A percentile compares a stretch with the other conserved stretches of the same genome.
These are phyloP conservation scores for Arthromyces matolae DNA, from an alignment of 768 basidiomycete genomes.

Conservation along the genomic window DNA sequence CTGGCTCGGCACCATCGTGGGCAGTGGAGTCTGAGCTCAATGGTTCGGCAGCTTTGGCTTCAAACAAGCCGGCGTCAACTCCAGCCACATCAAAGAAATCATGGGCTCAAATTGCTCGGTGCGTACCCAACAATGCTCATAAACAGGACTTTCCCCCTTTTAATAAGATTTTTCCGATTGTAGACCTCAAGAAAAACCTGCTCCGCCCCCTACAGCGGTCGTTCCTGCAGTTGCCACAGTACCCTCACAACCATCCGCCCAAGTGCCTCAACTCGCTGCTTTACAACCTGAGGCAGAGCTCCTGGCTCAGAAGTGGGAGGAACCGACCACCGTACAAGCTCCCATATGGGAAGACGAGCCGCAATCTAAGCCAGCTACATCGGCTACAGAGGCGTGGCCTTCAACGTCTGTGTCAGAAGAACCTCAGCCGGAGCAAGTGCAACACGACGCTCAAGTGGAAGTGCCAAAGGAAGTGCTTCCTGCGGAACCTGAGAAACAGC, in stretches of 20 bases:
- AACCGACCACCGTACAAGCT: constrained; percentile 64
- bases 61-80: constrained; percentile 38
- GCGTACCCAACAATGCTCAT: too few relatives aligned
- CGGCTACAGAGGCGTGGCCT: constrained; percentile 32
- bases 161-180: too few relatives aligned
- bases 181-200: constrained; percentile 66
- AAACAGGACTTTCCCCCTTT: too few relatives aligned
- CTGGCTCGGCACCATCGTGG: constrained; percentile 30
- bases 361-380: constrained; percentile 30
- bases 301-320: constrained; percentile 55
- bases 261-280: constrained; percentile 30
- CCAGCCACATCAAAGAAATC: constrained; percentile 77
- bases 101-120: constrained; percentile 86
- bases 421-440: constrained; percentile 13
- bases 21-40: constrained; percentile 34
- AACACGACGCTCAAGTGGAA: constrained; percentile 29
- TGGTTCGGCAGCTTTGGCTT: constrained; percentile 32
- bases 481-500: constrained; percentile 28
- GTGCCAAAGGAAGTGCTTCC: constrained; percentile 26
- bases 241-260: constrained; percentile 22
- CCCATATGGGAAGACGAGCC: constrained; percentile 75
- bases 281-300: constrained; percentile 33
- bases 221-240: constrained; percentile 21
- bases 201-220: constrained; percentile 37
- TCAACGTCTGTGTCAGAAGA: constrained; percentile 25